Evolutionary conservation across 2,329 filamentous ascomycete species (phyloP).

Genomic region (Fusarium falciforme): DNA sequence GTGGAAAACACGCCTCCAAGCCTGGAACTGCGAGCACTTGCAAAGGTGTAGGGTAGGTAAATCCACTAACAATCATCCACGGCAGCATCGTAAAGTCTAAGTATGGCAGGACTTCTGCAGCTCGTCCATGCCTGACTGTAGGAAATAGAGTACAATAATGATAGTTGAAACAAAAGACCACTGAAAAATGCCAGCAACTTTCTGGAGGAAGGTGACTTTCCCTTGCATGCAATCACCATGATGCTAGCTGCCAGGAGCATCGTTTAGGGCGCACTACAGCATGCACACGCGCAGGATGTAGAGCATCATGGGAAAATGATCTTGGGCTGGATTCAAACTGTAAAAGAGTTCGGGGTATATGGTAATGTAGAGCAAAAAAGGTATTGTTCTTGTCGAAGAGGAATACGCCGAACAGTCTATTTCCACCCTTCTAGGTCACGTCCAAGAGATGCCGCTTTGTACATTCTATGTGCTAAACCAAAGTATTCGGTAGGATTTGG

Average conservation of each 20-base stretch:
- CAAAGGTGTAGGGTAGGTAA: background rate
- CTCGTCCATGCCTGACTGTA: rapidly evolving
- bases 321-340: background rate
- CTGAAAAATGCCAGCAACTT: background rate
- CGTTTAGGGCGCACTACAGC: background rate
- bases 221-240: background rate
- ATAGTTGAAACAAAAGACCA: background rate
- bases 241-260: background rate
- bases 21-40: background rate
- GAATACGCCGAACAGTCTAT: background rate
- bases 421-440: background rate
- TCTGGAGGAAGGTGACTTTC: background rate
- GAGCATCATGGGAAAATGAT: background rate
- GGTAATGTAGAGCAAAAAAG: background rate
- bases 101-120: background rate
- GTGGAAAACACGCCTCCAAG: background rate
- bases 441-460: background rate
- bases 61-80: background rate
- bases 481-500: background rate
- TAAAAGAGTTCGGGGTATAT: background rate
- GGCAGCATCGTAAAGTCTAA: background rate
- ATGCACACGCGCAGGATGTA: background rate
- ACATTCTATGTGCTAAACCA: background rate
- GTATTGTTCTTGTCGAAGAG: background rate
- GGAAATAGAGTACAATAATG: background rate